These are phyloP conservation scores for Rhodotorula diobovata DNA, from an alignment of 768 basidiomycete species.

Conservation along the genomic window DNA sequence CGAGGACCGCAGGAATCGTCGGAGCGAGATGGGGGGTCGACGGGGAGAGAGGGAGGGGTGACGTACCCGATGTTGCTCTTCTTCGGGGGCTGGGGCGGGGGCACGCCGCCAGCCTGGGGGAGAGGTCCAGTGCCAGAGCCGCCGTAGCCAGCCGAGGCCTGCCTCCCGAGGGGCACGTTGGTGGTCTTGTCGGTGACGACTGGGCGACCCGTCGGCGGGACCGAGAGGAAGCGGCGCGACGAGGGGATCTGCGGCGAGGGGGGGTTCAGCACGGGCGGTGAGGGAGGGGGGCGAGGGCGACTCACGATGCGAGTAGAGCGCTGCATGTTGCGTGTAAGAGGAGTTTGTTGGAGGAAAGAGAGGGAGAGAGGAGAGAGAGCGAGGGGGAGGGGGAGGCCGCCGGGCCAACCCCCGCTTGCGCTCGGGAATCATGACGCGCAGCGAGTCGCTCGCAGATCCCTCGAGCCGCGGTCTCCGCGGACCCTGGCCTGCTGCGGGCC, in stretches of 20 bases:
- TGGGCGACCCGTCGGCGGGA: conserved; percentile 12
- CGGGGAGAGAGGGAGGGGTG: no score
- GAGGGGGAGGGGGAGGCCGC: background rate
- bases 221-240: conserved; percentile 12
- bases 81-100: background rate
- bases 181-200: background rate
- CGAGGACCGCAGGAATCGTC: no score
- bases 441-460: no score
- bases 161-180: conserved; percentile 1
- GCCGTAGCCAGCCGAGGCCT: conserved; percentile 1
- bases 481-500: no score
- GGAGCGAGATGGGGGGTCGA: background rate
- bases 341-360: background rate
- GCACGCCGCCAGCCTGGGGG: background rate
- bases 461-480: no score
- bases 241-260: background rate
- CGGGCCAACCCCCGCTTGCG: background rate
- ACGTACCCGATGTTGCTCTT: conserved; percentile 15
- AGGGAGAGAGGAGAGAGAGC: background rate
- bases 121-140: background rate
- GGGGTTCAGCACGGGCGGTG: background rate
- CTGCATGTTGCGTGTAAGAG: background rate
- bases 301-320: background rate
- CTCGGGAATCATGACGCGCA: no score
- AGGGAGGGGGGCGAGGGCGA: background rate